Evolutionary conservation across 108 stramenopile genomes (phyloP).

Genomic region (Cyclotella choctawhatcheeana): DNA sequence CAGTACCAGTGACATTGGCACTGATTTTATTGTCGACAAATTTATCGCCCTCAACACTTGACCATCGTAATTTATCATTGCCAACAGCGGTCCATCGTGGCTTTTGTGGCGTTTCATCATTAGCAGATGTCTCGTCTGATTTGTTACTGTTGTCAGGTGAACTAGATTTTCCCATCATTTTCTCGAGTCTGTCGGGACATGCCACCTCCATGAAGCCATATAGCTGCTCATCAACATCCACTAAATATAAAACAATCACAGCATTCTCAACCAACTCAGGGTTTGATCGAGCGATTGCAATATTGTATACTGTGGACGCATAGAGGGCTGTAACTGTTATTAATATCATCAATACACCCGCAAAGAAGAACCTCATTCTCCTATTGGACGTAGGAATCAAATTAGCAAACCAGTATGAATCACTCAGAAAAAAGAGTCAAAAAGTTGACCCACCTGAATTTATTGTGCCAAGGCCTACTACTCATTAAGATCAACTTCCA

Average conservation of each 20-base stretch:
- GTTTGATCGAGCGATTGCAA: conserved; percentile 22
- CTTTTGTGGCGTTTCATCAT: not conserved
- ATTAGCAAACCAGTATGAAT: not conserved
- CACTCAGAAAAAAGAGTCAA: not conserved
- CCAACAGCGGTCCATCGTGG: not conserved
- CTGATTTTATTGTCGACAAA: not conserved
- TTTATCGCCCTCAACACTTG: not conserved
- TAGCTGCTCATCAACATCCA: conserved; percentile 29
- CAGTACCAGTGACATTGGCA: not conserved
- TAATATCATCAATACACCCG: conserved; percentile 3
- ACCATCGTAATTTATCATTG: too few species aligned
- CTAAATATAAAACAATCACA: conserved; percentile 28
- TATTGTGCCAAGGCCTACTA: conserved; percentile 4
- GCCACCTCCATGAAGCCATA: conserved; percentile 1
- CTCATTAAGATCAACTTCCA: conserved; percentile 4
- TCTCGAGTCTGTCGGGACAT: not conserved
- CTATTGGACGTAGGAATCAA: not conserved
- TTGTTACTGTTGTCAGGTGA: not conserved
- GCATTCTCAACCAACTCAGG: conserved; percentile 29
- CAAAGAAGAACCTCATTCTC: conserved; percentile 3
- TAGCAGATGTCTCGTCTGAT: not conserved
- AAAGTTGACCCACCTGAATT: too few species aligned
- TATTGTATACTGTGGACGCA: conserved; percentile 19
- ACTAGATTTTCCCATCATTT: not conserved
- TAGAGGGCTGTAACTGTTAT: conserved; percentile 19